A percentile compares a stretch with the other conserved stretches of the same genome.
Conservation (phyloP, 2,329 filamentous ascomycete species). For the Penicillium sp. region DNA sequence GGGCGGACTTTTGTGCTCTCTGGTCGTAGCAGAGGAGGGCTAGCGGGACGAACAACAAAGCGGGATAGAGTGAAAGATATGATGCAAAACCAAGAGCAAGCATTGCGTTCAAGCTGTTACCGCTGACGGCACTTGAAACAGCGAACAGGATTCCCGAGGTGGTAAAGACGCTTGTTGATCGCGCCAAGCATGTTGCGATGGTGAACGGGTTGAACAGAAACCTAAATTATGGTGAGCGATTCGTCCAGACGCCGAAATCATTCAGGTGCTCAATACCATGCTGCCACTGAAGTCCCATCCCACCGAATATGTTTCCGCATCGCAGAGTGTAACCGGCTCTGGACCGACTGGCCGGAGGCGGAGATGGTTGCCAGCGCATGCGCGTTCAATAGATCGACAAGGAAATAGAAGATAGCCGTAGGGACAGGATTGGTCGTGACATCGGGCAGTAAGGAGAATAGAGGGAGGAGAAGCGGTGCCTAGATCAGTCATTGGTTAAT, state of each 20-base stretch:
- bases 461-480: slow-evolving; percentile 85
- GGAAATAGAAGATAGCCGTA: slow-evolving; percentile 79
- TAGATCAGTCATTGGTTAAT: slow-evolving; percentile 45
- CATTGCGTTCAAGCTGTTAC: slow-evolving; percentile 76
- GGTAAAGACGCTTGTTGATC: slow-evolving; percentile 87
- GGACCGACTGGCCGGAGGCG: slow-evolving; percentile 76
- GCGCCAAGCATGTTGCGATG: slow-evolving; percentile 85
- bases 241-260: background rate
- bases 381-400: slow-evolving; percentile 81
- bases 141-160: slow-evolving; percentile 86
- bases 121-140: slow-evolving; percentile 77
- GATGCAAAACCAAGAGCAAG: slow-evolving; percentile 84
- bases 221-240: slow-evolving; percentile 52
- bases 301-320: slow-evolving; percentile 76
- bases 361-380: slow-evolving; percentile 79
- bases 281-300: slow-evolving; percentile 76
- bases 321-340: slow-evolving; percentile 78
- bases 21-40: slow-evolving; percentile 80
- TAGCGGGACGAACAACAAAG: slow-evolving; percentile 83
- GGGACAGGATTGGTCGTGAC: slow-evolving; percentile 70
- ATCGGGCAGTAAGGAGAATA: slow-evolving; percentile 87
- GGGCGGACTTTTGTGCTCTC: slow-evolving; percentile 47
- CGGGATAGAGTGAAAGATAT: slow-evolving; percentile 90
- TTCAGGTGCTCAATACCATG: slow-evolving; percentile 64
- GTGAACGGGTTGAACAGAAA: slow-evolving; percentile 97